Conservation (phyloP, 2,329 filamentous ascomycete genomes). For the Tolypocladium capitatum region DNA sequence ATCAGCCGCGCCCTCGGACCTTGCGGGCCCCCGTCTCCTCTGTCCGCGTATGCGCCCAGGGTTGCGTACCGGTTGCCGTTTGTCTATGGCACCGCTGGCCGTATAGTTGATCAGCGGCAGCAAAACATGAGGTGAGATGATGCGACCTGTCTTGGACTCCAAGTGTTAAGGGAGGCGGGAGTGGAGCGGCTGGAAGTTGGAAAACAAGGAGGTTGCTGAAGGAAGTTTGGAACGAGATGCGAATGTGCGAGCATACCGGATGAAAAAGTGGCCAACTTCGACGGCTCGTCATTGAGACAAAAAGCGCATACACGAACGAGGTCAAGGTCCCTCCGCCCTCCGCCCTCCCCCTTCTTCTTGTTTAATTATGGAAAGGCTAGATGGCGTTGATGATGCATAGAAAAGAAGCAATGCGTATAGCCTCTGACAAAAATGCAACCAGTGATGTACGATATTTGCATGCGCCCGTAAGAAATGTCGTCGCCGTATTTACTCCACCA, state of each 20-base stretch:
- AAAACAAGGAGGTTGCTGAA: too few relatives aligned
- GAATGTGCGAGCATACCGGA: too few relatives aligned
- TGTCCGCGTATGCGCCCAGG: neutral
- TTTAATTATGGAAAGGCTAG: neutral
- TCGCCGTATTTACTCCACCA: too few relatives aligned
- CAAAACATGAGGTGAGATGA: neutral
- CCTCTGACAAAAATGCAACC: neutral
- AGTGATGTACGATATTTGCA: too few relatives aligned
- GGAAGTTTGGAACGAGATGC: neutral
- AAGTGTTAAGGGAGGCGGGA: conserved; percentile 11
- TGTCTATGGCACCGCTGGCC: neutral
- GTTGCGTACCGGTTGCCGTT: neutral
- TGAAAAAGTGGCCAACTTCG: neutral
- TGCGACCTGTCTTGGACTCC: neutral
- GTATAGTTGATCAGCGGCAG: neutral
- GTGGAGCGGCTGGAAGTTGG: neutral
- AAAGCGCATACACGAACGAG: neutral
- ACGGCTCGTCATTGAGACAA: neutral
- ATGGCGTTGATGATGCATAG: neutral
- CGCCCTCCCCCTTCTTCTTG: too few relatives aligned
- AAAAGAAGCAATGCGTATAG: neutral
- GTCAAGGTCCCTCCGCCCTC: too few relatives aligned
- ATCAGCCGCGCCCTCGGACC: neutral
- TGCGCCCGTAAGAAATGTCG: neutral
- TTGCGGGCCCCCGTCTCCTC: neutral